Base-by-base conservation (phyloP, 345 rosid genomes). In the Linum lewisii region DNA sequence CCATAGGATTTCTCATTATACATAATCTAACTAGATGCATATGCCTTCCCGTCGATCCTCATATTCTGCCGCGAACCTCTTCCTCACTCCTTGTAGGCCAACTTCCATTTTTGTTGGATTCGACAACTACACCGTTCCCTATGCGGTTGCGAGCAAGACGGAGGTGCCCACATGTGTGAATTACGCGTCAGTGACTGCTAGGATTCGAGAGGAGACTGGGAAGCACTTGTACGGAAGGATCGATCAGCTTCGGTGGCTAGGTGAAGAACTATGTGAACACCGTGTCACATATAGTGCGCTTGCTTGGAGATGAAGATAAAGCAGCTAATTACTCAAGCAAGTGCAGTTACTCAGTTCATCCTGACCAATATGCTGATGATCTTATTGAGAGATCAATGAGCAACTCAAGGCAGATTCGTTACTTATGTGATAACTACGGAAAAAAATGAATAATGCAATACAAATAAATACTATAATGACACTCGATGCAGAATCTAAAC, bases 221-320 rank as follows among this genome's bases (percentile, higher is more conserved):
- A 96, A 92, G 84, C 84, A 88, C 78, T 68, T 56, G 75, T 65
- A 61, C 4, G 61, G 7, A 16, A 32, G 61, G 34, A 29, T 61
- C 20, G 13, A 67, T 61, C 20, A 29, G 56, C 16, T 34, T 55
- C 5, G 22, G 55, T 13, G 19, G 26, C 21, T 66, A 67, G 13
- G 19, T 67, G 23, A 19, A 34, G 38, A 53, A 61, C 32, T 36
- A 67, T 47, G 26, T 44, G 14, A 34, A 1, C 5, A 67, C 59
- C 5, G 36, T 61, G 24, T 21, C 21, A 24, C 42, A 36, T 7
- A 2, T 55, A 6, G 56, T 45, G 21, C 32, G 9, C 19, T 19
- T 66, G 16, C 42, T 42, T 20, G 70, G 70, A 18, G 45, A 14
- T 3, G 8, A 3, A 7, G 14, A 38, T 7, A 14, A 6, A 2